Conservation (phyloP, 2,329 filamentous ascomycete genomes). For the Diaporthe sp. region DNA sequence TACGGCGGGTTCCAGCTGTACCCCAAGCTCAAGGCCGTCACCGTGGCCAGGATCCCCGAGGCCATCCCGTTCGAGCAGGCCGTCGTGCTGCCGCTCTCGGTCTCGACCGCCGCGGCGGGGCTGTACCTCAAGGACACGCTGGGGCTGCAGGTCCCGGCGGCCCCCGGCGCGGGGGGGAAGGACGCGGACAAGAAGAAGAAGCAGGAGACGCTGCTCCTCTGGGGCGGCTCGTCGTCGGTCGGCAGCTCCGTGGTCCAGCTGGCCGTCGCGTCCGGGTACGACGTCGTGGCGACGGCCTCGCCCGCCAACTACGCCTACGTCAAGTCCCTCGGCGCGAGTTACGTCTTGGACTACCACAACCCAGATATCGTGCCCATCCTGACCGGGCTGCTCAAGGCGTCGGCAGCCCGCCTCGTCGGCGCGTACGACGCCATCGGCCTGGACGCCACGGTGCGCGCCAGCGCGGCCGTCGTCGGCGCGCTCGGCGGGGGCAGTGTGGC, state of each 20-base stretch:
- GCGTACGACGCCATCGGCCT: constrained; percentile 40
- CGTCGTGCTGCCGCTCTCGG: constrained; percentile 46
- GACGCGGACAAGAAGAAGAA: neutral
- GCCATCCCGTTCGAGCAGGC: constrained; percentile 46
- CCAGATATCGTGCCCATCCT: constrained; percentile 44
- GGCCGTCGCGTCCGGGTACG: constrained; percentile 43
- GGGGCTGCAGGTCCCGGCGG: constrained; percentile 43
- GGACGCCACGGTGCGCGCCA: constrained; percentile 27
- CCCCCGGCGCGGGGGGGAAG: constrained; percentile 3
- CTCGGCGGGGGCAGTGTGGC: constrained; percentile 24
- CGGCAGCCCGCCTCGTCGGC: constrained; percentile 24
- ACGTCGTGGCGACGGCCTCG: constrained; percentile 38
- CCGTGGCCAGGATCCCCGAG: constrained; percentile 45
- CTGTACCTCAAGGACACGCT: constrained; percentile 46
- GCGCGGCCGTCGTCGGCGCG: constrained; percentile 20
- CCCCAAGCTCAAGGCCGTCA: constrained; percentile 41
- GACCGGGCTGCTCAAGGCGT: neutral
- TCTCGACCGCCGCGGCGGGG: constrained; percentile 47
- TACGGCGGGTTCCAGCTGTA: constrained; percentile 49
- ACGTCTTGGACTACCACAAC: constrained; percentile 43
- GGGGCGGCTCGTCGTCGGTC: constrained; percentile 62
- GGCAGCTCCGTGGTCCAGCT: constrained; percentile 61
- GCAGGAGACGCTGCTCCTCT: constrained; percentile 55
- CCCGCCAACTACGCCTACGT: constrained; percentile 36
- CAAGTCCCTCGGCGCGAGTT: constrained; percentile 33